Evolutionary conservation across 768 basidiomycete species (phyloP).

Genomic region (Leucocoprinus sp.): DNA sequence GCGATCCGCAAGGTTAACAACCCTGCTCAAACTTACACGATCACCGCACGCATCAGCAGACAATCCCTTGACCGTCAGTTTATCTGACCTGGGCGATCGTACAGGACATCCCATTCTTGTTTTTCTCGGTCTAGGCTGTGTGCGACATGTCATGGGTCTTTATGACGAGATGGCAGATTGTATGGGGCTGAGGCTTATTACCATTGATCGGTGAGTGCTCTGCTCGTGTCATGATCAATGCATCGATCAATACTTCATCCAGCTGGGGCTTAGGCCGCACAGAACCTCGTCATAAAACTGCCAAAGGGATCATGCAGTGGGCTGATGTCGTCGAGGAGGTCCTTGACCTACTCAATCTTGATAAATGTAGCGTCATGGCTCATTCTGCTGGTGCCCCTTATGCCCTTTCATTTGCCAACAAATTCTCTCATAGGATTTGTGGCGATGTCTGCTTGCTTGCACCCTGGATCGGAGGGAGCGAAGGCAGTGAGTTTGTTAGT

Average conservation of each 20-base stretch:
- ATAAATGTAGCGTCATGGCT: constrained; percentile 82
- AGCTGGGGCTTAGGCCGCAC: constrained; percentile 94
- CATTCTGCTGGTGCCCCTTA: constrained; percentile 96
- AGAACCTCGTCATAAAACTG: constrained; percentile 55
- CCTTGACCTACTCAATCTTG: constrained; percentile 69
- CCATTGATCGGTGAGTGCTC: constrained; percentile 72
- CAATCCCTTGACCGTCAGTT: constrained; percentile 72
- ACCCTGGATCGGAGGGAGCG: constrained; percentile 92
- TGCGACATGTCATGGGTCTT: constrained; percentile 88
- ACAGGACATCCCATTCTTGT: constrained; percentile 85
- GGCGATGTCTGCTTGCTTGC: constrained; percentile 87
- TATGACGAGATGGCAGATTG: constrained; percentile 96
- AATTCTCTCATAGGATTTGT: constrained; percentile 61
- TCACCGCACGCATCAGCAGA: constrained; percentile 72
- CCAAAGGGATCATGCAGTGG: constrained; percentile 86
- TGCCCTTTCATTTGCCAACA: constrained; percentile 81
- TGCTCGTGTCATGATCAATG: constrained; percentile 9
- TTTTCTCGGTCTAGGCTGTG: constrained; percentile 90
- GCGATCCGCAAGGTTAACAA: constrained; percentile 80
- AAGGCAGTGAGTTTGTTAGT: constrained; percentile 56
- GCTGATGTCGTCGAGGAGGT: constrained; percentile 85
- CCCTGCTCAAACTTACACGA: constrained; percentile 68
- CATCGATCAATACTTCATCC: constrained; percentile 14
- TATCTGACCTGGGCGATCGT: constrained; percentile 86
- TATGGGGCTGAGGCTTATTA: constrained; percentile 80